Percentiles rank a stretch among this genome's conserved stretches.
phyloP scores from a whole-genome alignment of 2,329 filamentous ascomycete species.

The Aurifilum marmelostoma region DNA sequence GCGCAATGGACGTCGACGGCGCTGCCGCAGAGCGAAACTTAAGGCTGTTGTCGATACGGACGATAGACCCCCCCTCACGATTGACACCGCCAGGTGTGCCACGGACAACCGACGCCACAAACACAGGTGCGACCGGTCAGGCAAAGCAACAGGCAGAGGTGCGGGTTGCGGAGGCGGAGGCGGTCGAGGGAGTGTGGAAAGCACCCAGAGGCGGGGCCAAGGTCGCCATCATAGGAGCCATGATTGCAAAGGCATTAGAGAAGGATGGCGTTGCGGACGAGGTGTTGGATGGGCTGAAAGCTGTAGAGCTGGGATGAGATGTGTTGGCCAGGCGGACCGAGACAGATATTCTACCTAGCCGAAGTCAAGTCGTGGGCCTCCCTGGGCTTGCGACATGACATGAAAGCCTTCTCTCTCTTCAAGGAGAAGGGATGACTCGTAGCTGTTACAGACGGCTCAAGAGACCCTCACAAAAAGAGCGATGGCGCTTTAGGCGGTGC shows the following conservation, averaged over 20 bases:
- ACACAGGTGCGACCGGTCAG: conserved; percentile 43
- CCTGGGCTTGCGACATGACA: conserved; percentile 1
- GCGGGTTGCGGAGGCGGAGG: conserved; percentile 54
- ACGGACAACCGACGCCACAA: conserved; percentile 62
- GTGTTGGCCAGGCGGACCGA: conserved; percentile 15
- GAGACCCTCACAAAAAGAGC: neutral
- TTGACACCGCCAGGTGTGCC: conserved; percentile 72
- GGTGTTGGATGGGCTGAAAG: conserved; percentile 79
- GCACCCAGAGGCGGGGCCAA: conserved; percentile 83
- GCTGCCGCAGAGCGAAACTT: conserved; percentile 46
- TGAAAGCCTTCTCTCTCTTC: neutral
- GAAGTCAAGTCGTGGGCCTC: conserved; percentile 12
- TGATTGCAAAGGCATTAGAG: conserved; percentile 77
- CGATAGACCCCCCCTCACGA: conserved; percentile 74
- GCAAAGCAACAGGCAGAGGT: conserved; percentile 43
- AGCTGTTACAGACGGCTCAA: neutral
- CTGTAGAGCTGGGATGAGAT: conserved; percentile 66
- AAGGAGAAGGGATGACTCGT: neutral
- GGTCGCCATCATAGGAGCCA: conserved; percentile 69
- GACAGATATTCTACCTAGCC: conserved; percentile 22
- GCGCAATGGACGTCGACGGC: conserved; percentile 47
- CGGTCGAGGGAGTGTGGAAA: conserved; percentile 79
- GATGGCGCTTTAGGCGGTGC: neutral
- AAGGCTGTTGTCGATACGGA: conserved; percentile 69
- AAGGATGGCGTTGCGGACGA: conserved; percentile 83